phyloP scores from a whole-genome alignment of 2,329 filamentous ascomycete genomes.

The Nemania abortiva region DNA sequence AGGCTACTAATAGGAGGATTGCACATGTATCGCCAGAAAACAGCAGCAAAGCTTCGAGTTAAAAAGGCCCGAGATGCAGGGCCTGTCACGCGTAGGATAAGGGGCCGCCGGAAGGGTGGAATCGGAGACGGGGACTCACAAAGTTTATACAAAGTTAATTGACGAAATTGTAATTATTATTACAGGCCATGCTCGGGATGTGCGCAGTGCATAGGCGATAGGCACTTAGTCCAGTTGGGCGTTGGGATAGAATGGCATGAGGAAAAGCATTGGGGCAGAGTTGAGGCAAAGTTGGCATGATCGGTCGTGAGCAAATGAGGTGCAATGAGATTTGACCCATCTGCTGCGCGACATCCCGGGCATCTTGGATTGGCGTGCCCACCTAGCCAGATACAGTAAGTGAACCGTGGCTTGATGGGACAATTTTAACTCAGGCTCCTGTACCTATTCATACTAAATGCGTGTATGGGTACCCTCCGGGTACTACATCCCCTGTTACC shows the following conservation, averaged over 20 bases:
- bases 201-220: conserved; percentile 26
- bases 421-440: background rate
- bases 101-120: conserved; percentile 15
- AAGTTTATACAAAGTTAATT: conserved; percentile 48
- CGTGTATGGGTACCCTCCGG: too few species aligned
- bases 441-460: too few species aligned
- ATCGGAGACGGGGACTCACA: conserved; percentile 42
- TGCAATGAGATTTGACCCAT: conserved; percentile 28
- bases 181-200: conserved; percentile 47
- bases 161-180: conserved; percentile 39
- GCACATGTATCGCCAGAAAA: conserved; percentile 28
- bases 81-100: conserved; percentile 16
- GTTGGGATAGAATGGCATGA: conserved; percentile 13
- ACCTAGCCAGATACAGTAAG: conserved; percentile 34
- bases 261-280: conserved; percentile 21
- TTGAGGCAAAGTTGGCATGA: conserved; percentile 43
- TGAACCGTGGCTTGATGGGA: conserved; percentile 4
- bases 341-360: conserved; percentile 30
- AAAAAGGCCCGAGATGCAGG: background rate
- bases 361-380: conserved; percentile 20
- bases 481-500: too few species aligned
- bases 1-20: background rate
- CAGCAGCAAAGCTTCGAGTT: background rate
- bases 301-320: conserved; percentile 38
- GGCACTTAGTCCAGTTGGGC: conserved; percentile 15